These are phyloP conservation scores for Raffaelea arxii DNA, from an alignment of 2,329 filamentous ascomycete genomes.

Conservation along the genomic window DNA sequence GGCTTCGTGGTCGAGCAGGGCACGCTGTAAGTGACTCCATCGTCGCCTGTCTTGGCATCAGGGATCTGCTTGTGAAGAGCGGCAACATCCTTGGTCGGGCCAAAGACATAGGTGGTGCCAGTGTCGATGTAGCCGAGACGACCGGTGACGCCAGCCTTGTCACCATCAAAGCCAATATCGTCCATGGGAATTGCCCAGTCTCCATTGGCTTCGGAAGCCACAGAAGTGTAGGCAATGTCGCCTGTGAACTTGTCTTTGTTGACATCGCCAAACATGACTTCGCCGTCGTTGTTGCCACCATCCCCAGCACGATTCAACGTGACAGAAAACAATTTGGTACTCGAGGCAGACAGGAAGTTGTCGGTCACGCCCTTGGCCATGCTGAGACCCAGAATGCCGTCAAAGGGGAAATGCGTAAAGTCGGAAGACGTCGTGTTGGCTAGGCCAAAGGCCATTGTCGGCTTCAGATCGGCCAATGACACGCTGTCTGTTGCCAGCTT, in stretches of 20 bases:
- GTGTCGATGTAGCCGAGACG: slow-evolving; percentile 68
- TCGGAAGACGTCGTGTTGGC: slow-evolving; percentile 62
- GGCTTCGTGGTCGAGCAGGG: slow-evolving; percentile 59
- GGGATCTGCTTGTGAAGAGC: slow-evolving; percentile 60
- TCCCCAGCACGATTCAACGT: slow-evolving; percentile 59
- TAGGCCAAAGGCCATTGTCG: slow-evolving; percentile 61
- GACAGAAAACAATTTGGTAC: slow-evolving; percentile 59
- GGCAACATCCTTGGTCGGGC: slow-evolving; percentile 56
- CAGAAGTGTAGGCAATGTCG: slow-evolving; percentile 54
- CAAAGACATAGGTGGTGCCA: slow-evolving; percentile 71
- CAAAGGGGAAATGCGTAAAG: slow-evolving; percentile 72
- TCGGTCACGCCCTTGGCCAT: slow-evolving; percentile 49
- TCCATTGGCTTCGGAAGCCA: slow-evolving; percentile 36
- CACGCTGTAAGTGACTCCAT: slow-evolving; percentile 52
- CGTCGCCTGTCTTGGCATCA: slow-evolving; percentile 45
- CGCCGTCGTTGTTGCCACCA: slow-evolving; percentile 59
- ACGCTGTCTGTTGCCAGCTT: slow-evolving; percentile 56
- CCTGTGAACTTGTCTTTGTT: slow-evolving; percentile 60
- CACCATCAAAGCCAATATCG: slow-evolving; percentile 53
- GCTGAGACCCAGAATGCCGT: slow-evolving; percentile 76
- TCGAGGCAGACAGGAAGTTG: slow-evolving; percentile 57
- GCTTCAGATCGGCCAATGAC: slow-evolving; percentile 52
- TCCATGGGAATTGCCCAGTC: slow-evolving; percentile 68
- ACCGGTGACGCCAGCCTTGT: slow-evolving; percentile 43
- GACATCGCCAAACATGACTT: slow-evolving; percentile 65